Evolutionary conservation across 768 basidiomycete genomes (phyloP), one percentile per base, ranked within the genome.

Genomic region (Omphalotus guepiniiformis): DNA sequence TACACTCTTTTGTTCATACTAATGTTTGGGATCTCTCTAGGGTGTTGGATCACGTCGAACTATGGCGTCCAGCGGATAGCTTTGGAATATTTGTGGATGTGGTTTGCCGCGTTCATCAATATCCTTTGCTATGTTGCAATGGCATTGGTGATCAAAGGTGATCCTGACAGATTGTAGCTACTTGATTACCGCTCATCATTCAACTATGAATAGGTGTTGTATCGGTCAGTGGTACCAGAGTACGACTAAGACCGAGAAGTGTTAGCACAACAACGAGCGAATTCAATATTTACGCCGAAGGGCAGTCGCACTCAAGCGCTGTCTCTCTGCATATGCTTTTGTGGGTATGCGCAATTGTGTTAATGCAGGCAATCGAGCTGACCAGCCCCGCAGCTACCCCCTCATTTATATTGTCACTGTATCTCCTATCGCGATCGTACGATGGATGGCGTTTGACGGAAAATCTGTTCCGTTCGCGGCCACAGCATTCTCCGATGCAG

Each of bases 71-170:
- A 74, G 46, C 62, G 67, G 21, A 71, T 72, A 7, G 69, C 57
- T 16, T 57, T 72, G 23, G 73, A 74, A 47, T 75, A 71, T 45
- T 25, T 67, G 21, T 74, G 73, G 68, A 53, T 75, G 51, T 75
- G 73, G 73, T 51, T 69, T 25, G 61, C 73, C 8, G 65, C 65
- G 2, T 56, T 67, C 27, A 48, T 62, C 16, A 68, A 68, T 52
- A 48, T 73, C 16, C 25, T 68, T 23, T 62, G 70, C 11, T 75
- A 75, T 51, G 42, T 67, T 6, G 62, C 65, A 25, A 58, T 73
- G 29, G 66, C 64, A 32, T 54, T 73, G 23, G 60, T 67, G 18
- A 48, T 73, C 30, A 55, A 58, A 37, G 66, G 66, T 50, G 30
- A 15, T n/a, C n/a, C n/a, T n/a, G n/a, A n/a, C n/a, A n/a, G n/a